Evolutionary conservation across 2,329 filamentous ascomycete species (phyloP), one percentile per base, ranked within the genome.

Genomic region (Juglanconis sp.): DNA sequence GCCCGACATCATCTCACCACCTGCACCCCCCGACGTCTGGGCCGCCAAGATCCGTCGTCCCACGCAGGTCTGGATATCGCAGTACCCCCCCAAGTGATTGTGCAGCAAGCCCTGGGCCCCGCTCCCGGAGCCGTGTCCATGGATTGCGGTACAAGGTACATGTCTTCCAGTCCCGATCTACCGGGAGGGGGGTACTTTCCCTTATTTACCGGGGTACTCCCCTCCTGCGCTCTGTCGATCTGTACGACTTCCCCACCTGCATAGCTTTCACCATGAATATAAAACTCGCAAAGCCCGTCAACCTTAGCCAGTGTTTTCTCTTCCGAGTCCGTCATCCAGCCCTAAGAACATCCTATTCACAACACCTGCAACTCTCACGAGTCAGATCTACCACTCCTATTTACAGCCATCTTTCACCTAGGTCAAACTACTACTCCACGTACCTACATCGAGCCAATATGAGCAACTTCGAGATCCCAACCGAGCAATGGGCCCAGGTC

Each of bases 401-500:
- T 38, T 10, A 34, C 38, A 9, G 49, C 34, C 36, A 53, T 31
- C 24, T 51, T 31, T 11, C 50, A 53, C 53, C 31, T 44, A 38
- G 5, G 15, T 46, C 53, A 32, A 59, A 32, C 13, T 60, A n/a
- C 34, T 57, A n/a, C 34, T 57, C 24, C 35, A 57, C 46, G 5
- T 46, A 44, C 40, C 52, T 46, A 34, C 13, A 62, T 44, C 15
- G 17, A 47, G 50, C 40, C 53, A 71, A 42, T 59, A 82, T 82
- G 79, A 70, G 79, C 58, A 62, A 70, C 56, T 67, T 70, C 62
- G 68, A 85, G 59, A 84, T 97, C 70, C 94, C 94, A 61, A 85
- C 82, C 54, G 87, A 87, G 76, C 94, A 98, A 81, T 96, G 89
- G 91, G 94, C 94, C 55, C 90, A 95, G 77, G 91, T 98, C 68